Evolutionary conservation across 352 stramenopile genomes (phyloP), one percentile per base, ranked within the genome.

Genomic region (Blastocystis sp.): DNA sequence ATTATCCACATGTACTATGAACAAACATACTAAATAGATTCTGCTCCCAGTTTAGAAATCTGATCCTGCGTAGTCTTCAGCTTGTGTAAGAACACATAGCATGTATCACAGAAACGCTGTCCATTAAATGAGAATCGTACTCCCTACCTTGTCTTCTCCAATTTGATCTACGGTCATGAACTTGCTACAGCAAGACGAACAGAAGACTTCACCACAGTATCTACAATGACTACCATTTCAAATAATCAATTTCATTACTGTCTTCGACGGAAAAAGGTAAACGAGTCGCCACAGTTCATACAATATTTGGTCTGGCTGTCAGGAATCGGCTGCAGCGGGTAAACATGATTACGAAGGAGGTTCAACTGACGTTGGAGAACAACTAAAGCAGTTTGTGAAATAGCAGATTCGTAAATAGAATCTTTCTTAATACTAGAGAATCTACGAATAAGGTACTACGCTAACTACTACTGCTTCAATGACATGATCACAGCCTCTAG

Each of bases 181-280:
- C 26, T 81, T 50, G 55, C 45, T 65, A 41, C 70, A 81, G 45
- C 70, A 81, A 9, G 70, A 26, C 26, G 70, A 62, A 20, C 70
- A 81, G 70, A 81, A 81, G 45, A 81, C 34, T n/a, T 81, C 26
- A 41, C 70, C 70, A 41, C 70, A 81, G 20, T 62, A 65, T 63
- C 70, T 16, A 20, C 70, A 81, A 65, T 81, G 70, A 63, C 70
- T 81, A 63, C 3, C 13, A 24, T 26, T 81, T 53, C 41, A 16
- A 6, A 7, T 20, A 24, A 18, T 39, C 20, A 41, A n/a, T 41
- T 41, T 20, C 70, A 13, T 37, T 65, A 81, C 70, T 81, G 70
- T 63, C 43, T 63, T 63, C 70, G n/a, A 20, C 70, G 39, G 16
- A 81, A 30, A 37, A 81, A 65, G 11, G 70, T 81, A 24, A 81